Evolutionary conservation across 116 monocot genomes (phyloP).

Genomic region (Phalaenopsis hybrid): DNA sequence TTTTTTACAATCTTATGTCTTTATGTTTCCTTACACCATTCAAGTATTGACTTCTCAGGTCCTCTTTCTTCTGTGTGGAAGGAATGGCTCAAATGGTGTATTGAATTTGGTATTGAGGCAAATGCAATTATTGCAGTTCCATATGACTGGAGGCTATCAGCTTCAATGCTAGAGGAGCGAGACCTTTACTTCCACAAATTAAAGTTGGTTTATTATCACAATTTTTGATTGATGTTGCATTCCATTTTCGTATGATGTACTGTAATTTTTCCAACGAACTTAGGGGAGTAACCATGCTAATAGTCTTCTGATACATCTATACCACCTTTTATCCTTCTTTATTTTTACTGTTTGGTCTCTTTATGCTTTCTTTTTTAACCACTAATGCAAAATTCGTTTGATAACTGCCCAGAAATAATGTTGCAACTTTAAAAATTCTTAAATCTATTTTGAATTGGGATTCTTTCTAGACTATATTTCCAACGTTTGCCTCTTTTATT

Average conservation of each 20-base stretch:
- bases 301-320: constrained; percentile 1
- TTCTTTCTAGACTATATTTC: background rate
- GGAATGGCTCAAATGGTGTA: constrained; percentile 98
- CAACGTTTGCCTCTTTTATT: background rate
- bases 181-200: constrained; percentile 97
- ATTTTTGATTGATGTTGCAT: constrained; percentile 1
- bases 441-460: background rate
- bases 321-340: background rate
- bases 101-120: constrained; percentile 98
- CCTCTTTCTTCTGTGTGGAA: constrained; percentile 99
- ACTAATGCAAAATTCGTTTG: background rate
- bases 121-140: constrained; percentile 95
- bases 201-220: constrained; percentile 49
- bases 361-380: constrained; percentile 4
- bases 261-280: background rate
- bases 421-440: background rate
- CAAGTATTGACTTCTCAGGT: constrained; percentile 40
- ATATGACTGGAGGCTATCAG: constrained; percentile 89
- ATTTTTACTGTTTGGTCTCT: background rate
- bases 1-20: background rate
- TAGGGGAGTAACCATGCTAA: background rate
- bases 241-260: constrained; percentile 1
- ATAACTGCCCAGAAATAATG: background rate
- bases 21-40: background rate
- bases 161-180: constrained; percentile 86